Evolutionary conservation across 352 stramenopile species (phyloP).

Genomic region (Phytophthora ramorum): DNA sequence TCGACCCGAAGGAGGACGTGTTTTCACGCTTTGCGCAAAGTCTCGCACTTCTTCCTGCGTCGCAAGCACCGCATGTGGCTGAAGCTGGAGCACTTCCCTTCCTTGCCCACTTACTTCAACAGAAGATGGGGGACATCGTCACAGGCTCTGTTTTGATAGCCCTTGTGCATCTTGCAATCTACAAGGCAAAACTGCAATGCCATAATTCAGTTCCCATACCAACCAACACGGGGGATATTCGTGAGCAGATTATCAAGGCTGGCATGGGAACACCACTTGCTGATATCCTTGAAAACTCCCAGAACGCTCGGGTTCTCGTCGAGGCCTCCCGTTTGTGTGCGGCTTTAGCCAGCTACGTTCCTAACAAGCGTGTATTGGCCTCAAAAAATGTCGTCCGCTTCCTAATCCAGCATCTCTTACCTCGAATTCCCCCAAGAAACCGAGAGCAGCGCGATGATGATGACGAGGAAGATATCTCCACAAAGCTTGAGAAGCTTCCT

Average conservation of each 20-base stretch:
- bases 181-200: constrained; percentile 36
- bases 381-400: constrained; percentile 69
- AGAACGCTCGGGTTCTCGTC: constrained; percentile 62
- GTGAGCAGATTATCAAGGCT: constrained; percentile 74
- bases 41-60: constrained; percentile 67
- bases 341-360: constrained; percentile 50
- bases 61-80: constrained; percentile 48
- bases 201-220: background rate
- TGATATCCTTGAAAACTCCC: constrained; percentile 51
- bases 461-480: constrained; percentile 28
- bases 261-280: constrained; percentile 53
- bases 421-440: constrained; percentile 28
- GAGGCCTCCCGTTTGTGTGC: constrained; percentile 68
- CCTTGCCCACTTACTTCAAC: constrained; percentile 58
- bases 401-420: constrained; percentile 50
- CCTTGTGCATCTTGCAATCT: constrained; percentile 71
- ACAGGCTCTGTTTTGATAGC: constrained; percentile 74
- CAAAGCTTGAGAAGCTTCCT: constrained; percentile 43
- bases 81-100: constrained; percentile 69
- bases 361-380: constrained; percentile 75
- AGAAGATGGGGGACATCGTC: constrained; percentile 65
- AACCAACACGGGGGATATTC: constrained; percentile 25
- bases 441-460: constrained; percentile 31
- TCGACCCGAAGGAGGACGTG: constrained; percentile 57
- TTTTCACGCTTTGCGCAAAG: constrained; percentile 79